Evolutionary conservation across 2,329 filamentous ascomycete genomes (phyloP), one percentile per base, ranked within the genome.

Genomic region (Microsporum audouinii): DNA sequence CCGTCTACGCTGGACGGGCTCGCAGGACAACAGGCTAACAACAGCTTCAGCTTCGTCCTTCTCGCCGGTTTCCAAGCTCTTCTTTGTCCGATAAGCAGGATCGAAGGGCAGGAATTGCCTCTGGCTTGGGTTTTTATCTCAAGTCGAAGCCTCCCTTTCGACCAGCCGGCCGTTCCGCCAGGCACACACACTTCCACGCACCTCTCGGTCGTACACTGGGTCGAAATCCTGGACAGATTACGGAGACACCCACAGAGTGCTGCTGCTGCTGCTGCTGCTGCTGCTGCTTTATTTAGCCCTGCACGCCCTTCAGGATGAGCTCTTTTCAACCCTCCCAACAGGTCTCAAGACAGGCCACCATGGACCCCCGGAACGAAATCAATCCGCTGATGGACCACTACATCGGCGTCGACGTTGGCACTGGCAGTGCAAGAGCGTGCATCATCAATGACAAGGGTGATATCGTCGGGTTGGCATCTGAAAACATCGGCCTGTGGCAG

Each of bases 331-430:
- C 45, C 23, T 49, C 45, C 45, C 45, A 49, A 31, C 69, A 72
- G 65, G 63, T 64, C 57, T 73, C 72, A 49, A 68, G 72, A 36
- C 72, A 76, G 65, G 72, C 72, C 33, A 73, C 75, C 1, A 71
- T 67, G 58, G 76, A 77, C 68, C 77, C 79, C 57, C 79, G 80
- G 66, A 82, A 85, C 68, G 81, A 84, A 67, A 75, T 85, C 59
- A 77, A 78, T 62, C 76, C 81, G 45, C 79, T 82, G 63, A 73
- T 79, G 65, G 80, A 84, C 68, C 82, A 86, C 70, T 86, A 82
- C 72, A 85, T 97, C 70, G 92, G 92, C 63, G 89, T 99, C 68
- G 94, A 99, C 77, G 92, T 99, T 58, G 94, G 94, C 59, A 99
- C 94, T 23, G 94, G 94, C 61, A 96, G 90, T 72, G 94, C 92